Conservation (phyloP, 2,329 filamentous ascomycete species). For the Huntiella moniliformis region DNA sequence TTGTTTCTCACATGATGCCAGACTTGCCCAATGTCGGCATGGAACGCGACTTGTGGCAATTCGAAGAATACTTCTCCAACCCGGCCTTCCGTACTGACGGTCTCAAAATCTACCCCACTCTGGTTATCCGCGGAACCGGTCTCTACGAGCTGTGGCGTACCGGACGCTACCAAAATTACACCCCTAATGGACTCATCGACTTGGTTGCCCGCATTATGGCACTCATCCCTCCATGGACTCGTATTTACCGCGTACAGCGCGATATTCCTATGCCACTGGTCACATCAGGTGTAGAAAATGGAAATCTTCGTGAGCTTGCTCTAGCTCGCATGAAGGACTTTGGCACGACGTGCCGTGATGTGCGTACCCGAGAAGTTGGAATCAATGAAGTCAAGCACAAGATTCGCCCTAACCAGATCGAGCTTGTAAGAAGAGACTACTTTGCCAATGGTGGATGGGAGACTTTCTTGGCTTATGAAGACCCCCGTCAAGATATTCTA, state of each 20-base stretch:
- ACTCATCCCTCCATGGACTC: conserved; percentile 88
- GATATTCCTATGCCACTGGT: conserved; percentile 99
- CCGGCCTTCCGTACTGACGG: conserved; percentile 92
- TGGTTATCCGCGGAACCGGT: conserved; percentile 91
- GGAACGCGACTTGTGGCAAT: conserved; percentile 93
- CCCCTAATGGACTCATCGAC: conserved; percentile 88
- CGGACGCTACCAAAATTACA: conserved; percentile 95
- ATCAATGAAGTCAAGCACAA: conserved; percentile 99
- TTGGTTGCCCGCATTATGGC: conserved; percentile 92
- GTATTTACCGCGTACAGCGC: conserved; percentile 94
- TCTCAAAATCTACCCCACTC: conserved; percentile 91
- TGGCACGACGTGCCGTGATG: conserved; percentile 88
- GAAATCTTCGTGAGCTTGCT: conserved; percentile 82
- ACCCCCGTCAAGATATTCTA: conserved; percentile 94
- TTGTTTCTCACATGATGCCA: conserved; percentile 99
- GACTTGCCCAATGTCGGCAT: conserved; percentile 95
- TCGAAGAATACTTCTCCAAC: conserved; percentile 94
- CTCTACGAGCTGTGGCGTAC: conserved; percentile 96
- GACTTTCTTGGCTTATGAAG: conserved; percentile 93
- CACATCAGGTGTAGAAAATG: conserved; percentile 96
- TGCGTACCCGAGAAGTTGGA: conserved; percentile 87
- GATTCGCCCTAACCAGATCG: conserved; percentile 87
- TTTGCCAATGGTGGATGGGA: conserved; percentile 94
- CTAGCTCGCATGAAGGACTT: conserved; percentile 98
- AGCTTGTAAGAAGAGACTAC: conserved; percentile 87